phyloP scores from a whole-genome alignment of 176 grass and related monocot species.

The Phoenix dactylifera region DNA sequence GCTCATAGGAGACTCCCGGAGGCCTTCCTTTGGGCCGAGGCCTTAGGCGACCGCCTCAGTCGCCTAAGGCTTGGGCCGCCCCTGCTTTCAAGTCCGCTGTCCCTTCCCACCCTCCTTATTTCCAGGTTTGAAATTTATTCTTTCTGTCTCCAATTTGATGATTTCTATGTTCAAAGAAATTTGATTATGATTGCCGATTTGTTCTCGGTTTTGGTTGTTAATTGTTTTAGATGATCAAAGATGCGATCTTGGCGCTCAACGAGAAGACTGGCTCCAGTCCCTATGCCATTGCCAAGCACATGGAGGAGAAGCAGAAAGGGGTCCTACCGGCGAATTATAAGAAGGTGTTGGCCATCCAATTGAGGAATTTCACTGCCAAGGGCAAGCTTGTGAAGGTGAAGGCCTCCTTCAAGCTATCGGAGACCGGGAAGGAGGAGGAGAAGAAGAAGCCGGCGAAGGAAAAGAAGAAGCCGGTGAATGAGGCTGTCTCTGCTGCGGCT shows the following conservation, averaged over 20 bases:
- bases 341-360: conserved; percentile 58
- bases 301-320: conserved; percentile 67
- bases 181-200: too few relatives aligned
- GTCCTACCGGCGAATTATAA: conserved; percentile 61
- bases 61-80: too few relatives aligned
- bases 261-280: conserved; percentile 88
- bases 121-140: neutral
- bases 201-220: too few relatives aligned
- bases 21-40: too few relatives aligned
- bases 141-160: too few relatives aligned
- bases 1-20: too few relatives aligned
- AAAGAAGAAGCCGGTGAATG: conserved; percentile 34
- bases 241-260: conserved; percentile 51
- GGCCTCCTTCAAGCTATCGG: conserved; percentile 91
- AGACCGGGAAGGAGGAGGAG: conserved; percentile 11
- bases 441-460: neutral
- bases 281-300: conserved; percentile 64
- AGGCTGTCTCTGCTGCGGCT: neutral
- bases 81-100: neutral
- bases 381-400: conserved; percentile 95
- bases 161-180: too few relatives aligned
- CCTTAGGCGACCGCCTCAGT: too few relatives aligned
- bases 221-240: conserved; percentile 71
- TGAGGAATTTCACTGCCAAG: conserved; percentile 43
- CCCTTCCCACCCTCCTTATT: conserved; percentile 9